A percentile compares a stretch with the other conserved stretches of the same genome.
Conservation (phyloP, 768 basidiomycete genomes). For the Phanerochaete carnosa region DNA sequence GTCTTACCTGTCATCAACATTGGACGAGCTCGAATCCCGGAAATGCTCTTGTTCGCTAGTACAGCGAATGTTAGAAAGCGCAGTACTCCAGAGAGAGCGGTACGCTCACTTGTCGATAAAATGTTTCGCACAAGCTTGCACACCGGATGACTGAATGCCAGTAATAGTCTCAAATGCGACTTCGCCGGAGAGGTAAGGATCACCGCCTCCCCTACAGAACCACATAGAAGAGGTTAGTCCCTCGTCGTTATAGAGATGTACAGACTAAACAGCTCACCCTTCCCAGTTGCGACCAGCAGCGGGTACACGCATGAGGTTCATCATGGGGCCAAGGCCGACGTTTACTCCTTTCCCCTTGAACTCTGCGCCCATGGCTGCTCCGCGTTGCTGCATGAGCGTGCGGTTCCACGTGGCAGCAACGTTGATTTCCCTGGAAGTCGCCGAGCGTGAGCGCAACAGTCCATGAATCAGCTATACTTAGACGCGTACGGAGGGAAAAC, state of each 20-base stretch:
- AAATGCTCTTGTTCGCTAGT: conserved; percentile 20
- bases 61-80: not conserved
- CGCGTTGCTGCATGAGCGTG: conserved; percentile 71
- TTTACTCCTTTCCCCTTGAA: conserved; percentile 83
- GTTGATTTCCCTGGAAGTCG: conserved; percentile 33
- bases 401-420: conserved; percentile 84
- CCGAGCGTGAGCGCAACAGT: not conserved
- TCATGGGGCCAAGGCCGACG: conserved; percentile 74
- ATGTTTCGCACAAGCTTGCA: conserved; percentile 86
- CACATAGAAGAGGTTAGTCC: not conserved
- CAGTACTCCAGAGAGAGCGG: not conserved
- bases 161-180: conserved; percentile 73
- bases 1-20: conserved; percentile 22
- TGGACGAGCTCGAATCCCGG: conserved; percentile 17
- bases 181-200: conserved; percentile 82
- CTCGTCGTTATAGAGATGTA: conserved; percentile 18
- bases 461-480: not conserved
- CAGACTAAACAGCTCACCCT: conserved; percentile 47
- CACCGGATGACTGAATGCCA: conserved; percentile 75
- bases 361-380: conserved; percentile 76
- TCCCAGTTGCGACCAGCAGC: conserved; percentile 89
- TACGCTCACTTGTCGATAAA: conserved; percentile 46
- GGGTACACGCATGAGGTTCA: conserved; percentile 55
- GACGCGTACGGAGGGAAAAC: conserved; percentile 37
- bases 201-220: conserved; percentile 49